Evolutionary conservation across 805 yeast species (phyloP), one percentile per base, ranked within the genome.

Genomic region (Tetrapisispora nanseiensis): DNA sequence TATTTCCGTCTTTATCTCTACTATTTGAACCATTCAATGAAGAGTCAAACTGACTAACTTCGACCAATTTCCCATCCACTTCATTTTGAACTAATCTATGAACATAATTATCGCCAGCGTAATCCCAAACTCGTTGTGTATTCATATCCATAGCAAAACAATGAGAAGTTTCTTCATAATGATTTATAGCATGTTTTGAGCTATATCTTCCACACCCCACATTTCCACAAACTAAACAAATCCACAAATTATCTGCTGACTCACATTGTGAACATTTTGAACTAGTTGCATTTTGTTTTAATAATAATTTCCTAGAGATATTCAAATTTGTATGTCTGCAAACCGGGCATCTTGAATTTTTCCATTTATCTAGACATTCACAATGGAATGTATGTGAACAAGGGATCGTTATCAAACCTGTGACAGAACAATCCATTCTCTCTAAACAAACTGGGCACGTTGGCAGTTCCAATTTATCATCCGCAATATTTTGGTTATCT

Each of bases 351-450:
- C 84, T 76, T 46, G 86, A 92, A 56, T 86, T 95, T 43, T 75
- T 76, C 96, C 96, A 87, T 60, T 81, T 83, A 36, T 86, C 78
- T 39, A 87, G 67, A 57, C 96, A 89, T 51, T 76, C 82, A 51
- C 95, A 87, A 59, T 87, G 96, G 61, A 86, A 87, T 0, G 95
- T 85, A 57, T 87, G 97, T 57, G 86, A 95, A 48, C 96, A 89
- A 2, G 92, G 87, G 27, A 85, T 87, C 0, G 96, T 89, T 6
- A 86, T 64, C 10, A 87, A 67, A 0, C 97, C 97, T 0, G 95
- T 78, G 4, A 82, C 68, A 19, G 74, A 75, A 1, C 87, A 69
- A 56, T 87, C 97, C 81, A 87, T 79, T 46, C 94, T 68, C 52
- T 87, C 97, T 15, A 87, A 66, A 56, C 97, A 87, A 0, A 87